Evolutionary conservation across 306 rosid species (phyloP).

Genomic region (Glycine soja): DNA sequence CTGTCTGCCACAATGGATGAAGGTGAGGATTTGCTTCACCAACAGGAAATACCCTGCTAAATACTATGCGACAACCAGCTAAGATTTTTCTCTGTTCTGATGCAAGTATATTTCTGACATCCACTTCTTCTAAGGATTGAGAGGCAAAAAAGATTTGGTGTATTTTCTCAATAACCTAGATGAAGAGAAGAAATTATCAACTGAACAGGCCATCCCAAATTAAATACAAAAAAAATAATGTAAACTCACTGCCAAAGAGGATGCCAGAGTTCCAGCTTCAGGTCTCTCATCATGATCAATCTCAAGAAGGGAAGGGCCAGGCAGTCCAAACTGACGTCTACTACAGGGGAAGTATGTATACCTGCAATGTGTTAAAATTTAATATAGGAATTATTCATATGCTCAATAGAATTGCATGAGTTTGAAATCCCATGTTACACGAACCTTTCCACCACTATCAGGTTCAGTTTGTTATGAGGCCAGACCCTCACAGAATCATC

Average conservation of each 20-base stretch:
- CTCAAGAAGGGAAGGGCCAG: slow-evolving; percentile 96
- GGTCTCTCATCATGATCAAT: slow-evolving; percentile 95
- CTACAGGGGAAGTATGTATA: slow-evolving; percentile 96
- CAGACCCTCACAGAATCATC: slow-evolving; percentile 99
- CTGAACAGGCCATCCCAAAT: slow-evolving; percentile 20
- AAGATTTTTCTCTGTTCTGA: slow-evolving; percentile 86
- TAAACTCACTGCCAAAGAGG: slow-evolving; percentile 80
- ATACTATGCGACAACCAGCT: slow-evolving; percentile 87
- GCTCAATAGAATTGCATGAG: slow-evolving; percentile 14
- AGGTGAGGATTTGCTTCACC: slow-evolving; percentile 91
- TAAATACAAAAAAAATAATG: neutral
- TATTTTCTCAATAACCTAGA: slow-evolving; percentile 88
- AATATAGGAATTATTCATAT: slow-evolving; percentile 43
- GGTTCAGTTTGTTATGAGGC: slow-evolving; percentile 97
- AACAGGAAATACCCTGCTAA: slow-evolving; percentile 95
- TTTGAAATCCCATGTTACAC: slow-evolving; percentile 36
- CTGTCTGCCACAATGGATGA: slow-evolving; percentile 96
- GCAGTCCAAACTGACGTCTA: slow-evolving; percentile 97
- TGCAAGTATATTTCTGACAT: slow-evolving; percentile 92
- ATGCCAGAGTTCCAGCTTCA: slow-evolving; percentile 91
- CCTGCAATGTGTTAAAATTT: slow-evolving; percentile 58
- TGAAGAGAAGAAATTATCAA: slow-evolving; percentile 45
- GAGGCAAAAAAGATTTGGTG: slow-evolving; percentile 84
- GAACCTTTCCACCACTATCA: slow-evolving; percentile 97
- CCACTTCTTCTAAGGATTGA: slow-evolving; percentile 78